Percentiles rank a stretch among this genome's conserved stretches.
Evolutionary conservation across 2,329 filamentous ascomycete species (phyloP).

Genomic region (Botrytis medusae): DNA sequence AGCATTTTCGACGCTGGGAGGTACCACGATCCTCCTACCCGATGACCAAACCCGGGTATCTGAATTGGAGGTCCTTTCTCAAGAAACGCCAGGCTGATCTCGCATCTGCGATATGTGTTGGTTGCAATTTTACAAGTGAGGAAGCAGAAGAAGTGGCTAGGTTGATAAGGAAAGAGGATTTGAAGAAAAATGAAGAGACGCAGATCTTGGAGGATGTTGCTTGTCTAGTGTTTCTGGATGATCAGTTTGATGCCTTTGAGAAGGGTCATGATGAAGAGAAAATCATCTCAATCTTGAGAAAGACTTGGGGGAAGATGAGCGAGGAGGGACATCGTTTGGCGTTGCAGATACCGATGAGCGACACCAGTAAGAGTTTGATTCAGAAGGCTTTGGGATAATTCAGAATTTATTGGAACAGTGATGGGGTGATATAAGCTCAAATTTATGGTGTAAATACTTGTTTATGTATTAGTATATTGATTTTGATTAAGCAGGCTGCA

Average conservation of each 20-base stretch:
- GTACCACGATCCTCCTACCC: slow-evolving; percentile 72
- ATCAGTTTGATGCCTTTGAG: slow-evolving; percentile 82
- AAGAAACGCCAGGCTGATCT: slow-evolving; percentile 71
- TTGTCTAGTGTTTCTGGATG: slow-evolving; percentile 83
- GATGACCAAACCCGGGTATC: slow-evolving; percentile 72
- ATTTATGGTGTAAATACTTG: neutral
- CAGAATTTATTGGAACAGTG: slow-evolving; percentile 14
- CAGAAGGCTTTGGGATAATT: slow-evolving; percentile 57
- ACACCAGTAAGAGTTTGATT: slow-evolving; percentile 60
- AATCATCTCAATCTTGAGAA: slow-evolving; percentile 66
- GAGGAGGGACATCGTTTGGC: slow-evolving; percentile 61
- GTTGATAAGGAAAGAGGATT: slow-evolving; percentile 76
- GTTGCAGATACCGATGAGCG: slow-evolving; percentile 63
- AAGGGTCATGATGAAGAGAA: slow-evolving; percentile 75
- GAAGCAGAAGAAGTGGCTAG: slow-evolving; percentile 63
- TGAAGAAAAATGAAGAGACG: slow-evolving; percentile 64
- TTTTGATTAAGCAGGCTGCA: neutral
- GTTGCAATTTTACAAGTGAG: slow-evolving; percentile 42
- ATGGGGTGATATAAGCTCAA: neutral
- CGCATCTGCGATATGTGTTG: slow-evolving; percentile 53
- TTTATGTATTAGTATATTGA: neutral
- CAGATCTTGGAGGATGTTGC: slow-evolving; percentile 83
- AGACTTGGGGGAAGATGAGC: slow-evolving; percentile 78
- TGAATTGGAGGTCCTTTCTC: slow-evolving; percentile 74
- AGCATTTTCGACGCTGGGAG: slow-evolving; percentile 84